A percentile compares a stretch with the other conserved stretches of the same genome.
phyloP scores from a whole-genome alignment of 345 rosid species.

The Excoecaria cochinchinensis region DNA sequence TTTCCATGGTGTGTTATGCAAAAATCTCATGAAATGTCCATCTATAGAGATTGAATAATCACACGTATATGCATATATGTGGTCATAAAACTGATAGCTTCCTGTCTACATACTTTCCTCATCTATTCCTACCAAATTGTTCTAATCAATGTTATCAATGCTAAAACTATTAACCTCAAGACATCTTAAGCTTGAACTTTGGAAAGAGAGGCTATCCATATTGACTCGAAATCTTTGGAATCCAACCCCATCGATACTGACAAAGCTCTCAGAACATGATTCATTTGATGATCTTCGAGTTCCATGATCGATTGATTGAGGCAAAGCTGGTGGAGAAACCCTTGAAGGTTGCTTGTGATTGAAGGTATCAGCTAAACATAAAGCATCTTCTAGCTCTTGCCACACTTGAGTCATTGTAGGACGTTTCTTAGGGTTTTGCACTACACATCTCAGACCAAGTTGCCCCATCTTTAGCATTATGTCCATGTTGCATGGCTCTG shows the following conservation, averaged over 20 bases:
- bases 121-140: constrained; percentile 25
- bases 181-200: constrained; percentile 40
- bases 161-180: constrained; percentile 37
- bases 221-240: constrained; percentile 52
- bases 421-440: constrained; percentile 42
- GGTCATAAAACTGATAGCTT: constrained; percentile 5
- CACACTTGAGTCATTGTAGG: constrained; percentile 56
- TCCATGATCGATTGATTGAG: constrained; percentile 1
- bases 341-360: constrained; percentile 16
- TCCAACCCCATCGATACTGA: constrained; percentile 49
- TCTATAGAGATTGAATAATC: background rate
- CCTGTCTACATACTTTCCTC: constrained; percentile 19
- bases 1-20: no score
- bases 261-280: constrained; percentile 40
- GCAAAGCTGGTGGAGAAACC: constrained; percentile 6
- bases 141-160: constrained; percentile 32
- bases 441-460: constrained; percentile 50
- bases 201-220: constrained; percentile 45
- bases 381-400: constrained; percentile 49
- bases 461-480: constrained; percentile 61
- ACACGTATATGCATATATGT: background rate
- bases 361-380: constrained; percentile 22
- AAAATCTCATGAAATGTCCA: background rate
- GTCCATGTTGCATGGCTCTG: constrained; percentile 49
- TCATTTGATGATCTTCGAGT: constrained; percentile 13